phyloP scores from a whole-genome alignment of 345 rosid genomes.

The Citrus australasica region DNA sequence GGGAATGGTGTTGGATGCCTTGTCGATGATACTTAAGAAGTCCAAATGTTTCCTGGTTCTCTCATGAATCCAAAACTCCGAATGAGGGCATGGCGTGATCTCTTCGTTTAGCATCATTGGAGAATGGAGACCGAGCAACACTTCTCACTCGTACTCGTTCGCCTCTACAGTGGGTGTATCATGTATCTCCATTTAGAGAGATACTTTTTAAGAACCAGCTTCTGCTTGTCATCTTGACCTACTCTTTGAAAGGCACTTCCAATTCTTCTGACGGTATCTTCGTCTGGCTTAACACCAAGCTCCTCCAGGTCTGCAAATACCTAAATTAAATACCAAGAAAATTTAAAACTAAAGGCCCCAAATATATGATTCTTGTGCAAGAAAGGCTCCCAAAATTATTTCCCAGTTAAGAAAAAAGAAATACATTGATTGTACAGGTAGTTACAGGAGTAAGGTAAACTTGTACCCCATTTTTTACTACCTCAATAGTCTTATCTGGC shows the following conservation, averaged over 20 bases:
- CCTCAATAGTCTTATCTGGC: constrained; percentile 72
- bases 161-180: constrained; percentile 60
- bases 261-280: constrained; percentile 63
- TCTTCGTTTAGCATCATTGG: too few species aligned
- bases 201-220: constrained; percentile 55
- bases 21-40: not conserved
- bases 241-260: constrained; percentile 52
- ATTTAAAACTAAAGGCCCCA: not conserved
- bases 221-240: constrained; percentile 58
- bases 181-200: constrained; percentile 52
- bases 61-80: too few species aligned
- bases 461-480: constrained; percentile 10
- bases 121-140: not conserved
- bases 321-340: constrained; percentile 28
- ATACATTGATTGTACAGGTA: too few species aligned
- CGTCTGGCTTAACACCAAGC: constrained; percentile 73
- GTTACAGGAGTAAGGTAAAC: not conserved
- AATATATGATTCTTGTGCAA: too few species aligned
- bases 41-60: not conserved
- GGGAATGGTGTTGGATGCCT: not conserved
- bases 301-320: constrained; percentile 94
- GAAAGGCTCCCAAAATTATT: too few species aligned
- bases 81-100: too few species aligned
- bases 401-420: too few species aligned
- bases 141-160: constrained; percentile 48